Conservation (phyloP, 352 stramenopile genomes). For the Phytophthora lateralis region DNA sequence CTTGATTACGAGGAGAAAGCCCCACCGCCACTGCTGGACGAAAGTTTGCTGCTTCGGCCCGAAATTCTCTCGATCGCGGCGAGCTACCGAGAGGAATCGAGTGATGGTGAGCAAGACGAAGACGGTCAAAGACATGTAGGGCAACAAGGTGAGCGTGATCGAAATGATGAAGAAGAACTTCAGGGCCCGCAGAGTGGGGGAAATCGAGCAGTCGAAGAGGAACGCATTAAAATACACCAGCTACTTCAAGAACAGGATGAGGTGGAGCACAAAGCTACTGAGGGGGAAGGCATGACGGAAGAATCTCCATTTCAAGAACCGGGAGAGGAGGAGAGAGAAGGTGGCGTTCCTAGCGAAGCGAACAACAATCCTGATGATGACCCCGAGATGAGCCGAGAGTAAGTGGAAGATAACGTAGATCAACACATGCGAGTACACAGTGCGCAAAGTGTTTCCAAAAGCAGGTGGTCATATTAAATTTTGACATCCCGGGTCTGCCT, state of each 20-base stretch:
- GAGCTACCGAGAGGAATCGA: background rate
- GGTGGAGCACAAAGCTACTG: background rate
- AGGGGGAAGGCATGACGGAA: background rate
- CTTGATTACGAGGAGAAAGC: conserved; percentile 18
- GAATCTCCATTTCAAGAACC: background rate
- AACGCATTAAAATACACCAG: background rate
- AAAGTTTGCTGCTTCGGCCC: conserved; percentile 2
- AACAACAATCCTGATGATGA: conserved; percentile 6
- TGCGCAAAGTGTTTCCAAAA: background rate
- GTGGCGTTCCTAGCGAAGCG: background rate
- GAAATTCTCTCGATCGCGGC: conserved; percentile 7
- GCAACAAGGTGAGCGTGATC: background rate
- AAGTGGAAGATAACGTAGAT: background rate
- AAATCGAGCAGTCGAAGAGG: background rate
- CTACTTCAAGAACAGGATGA: background rate
- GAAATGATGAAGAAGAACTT: background rate
- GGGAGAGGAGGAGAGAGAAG: conserved; percentile 2
- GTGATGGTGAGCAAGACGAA: background rate
- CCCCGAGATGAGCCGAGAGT: conserved; percentile 17
- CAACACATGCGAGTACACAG: background rate
- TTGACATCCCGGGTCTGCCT: background rate
- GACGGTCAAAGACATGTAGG: background rate
- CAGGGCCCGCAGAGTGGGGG: background rate
- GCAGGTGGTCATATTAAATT: background rate
- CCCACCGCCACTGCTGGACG: background rate